phyloP scores from a whole-genome alignment of 164 flowering plant genomes.

The Nymphaea colorata region DNA sequence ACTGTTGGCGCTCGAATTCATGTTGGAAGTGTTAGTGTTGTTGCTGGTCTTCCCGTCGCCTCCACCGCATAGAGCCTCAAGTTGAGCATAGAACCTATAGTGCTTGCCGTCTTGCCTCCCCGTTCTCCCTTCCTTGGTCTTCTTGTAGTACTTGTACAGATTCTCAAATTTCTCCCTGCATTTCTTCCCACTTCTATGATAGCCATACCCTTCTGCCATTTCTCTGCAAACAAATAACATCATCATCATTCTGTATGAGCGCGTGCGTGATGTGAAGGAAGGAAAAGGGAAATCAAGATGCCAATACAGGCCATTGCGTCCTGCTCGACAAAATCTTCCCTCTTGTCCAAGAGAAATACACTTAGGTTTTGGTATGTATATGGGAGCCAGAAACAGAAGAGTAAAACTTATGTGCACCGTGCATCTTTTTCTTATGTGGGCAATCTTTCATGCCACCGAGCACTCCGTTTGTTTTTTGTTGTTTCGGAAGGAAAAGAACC shows the following conservation, averaged over 20 bases:
- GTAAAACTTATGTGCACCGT: too few species aligned
- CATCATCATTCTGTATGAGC: neutral
- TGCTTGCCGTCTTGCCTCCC: conserved; percentile 97
- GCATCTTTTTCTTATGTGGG: too few species aligned
- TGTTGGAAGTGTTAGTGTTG: neutral
- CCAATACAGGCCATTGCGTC: neutral
- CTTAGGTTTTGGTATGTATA: neutral
- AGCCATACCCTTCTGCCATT: conserved; percentile 82
- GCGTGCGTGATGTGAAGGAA: neutral
- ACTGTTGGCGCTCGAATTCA: neutral
- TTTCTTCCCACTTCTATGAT: conserved; percentile 92
- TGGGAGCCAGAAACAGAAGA: neutral
- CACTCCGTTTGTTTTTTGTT: too few species aligned
- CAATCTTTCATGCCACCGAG: too few species aligned
- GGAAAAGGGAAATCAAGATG: neutral
- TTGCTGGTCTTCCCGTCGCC: conserved; percentile 19
- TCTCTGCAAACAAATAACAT: conserved; percentile 30
- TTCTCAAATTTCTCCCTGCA: conserved; percentile 97
- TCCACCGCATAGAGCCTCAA: conserved; percentile 83
- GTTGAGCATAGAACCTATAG: conserved; percentile 87
- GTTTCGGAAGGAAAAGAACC: too few species aligned
- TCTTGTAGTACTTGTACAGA: conserved; percentile 93
- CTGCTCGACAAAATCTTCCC: neutral
- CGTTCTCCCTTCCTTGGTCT: conserved; percentile 96
- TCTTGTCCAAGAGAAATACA: neutral